phyloP scores from a whole-genome alignment of 495 filamentous ascomycete species.

The Thozetella sp. region DNA sequence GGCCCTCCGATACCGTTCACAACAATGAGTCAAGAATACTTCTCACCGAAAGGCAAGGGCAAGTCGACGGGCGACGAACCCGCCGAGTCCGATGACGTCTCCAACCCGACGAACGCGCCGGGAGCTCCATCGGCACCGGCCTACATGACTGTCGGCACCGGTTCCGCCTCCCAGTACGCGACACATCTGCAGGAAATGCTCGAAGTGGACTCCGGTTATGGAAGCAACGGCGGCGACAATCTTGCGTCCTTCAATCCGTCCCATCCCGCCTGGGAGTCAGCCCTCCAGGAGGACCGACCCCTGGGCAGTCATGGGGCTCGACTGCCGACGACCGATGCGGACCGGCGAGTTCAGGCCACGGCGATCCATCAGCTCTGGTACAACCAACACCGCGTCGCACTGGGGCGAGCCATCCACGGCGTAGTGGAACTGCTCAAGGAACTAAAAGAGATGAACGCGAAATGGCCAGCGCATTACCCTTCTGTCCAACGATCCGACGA shows the following conservation, averaged over 20 bases:
- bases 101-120: constrained; percentile 9
- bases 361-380: constrained; percentile 61
- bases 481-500: constrained; percentile 69
- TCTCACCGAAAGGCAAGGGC: constrained; percentile 44
- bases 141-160: constrained; percentile 88
- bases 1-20: constrained; percentile 12
- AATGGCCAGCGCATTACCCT: constrained; percentile 95
- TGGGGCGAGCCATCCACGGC: constrained; percentile 81
- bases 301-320: constrained; percentile 21
- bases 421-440: constrained; percentile 78
- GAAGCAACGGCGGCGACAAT: constrained; percentile 64
- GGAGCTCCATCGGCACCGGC: constrained; percentile 45
- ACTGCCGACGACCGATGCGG: constrained; percentile 23
- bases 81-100: constrained; percentile 17
- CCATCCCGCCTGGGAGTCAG: constrained; percentile 34
- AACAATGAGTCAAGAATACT: constrained; percentile 77
- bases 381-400: constrained; percentile 85
- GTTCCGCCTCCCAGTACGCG: constrained; percentile 74
- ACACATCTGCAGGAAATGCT: constrained; percentile 69
- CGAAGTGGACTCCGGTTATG: constrained; percentile 90
- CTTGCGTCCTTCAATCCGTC: constrained; percentile 36
- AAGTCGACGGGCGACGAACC: constrained; percentile 26
- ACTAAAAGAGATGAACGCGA: constrained; percentile 84
- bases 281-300: constrained; percentile 64
- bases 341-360: constrained; percentile 41